Conservation (phyloP, 805 yeast species). For the Sugiyamaella valdiviana region DNA sequence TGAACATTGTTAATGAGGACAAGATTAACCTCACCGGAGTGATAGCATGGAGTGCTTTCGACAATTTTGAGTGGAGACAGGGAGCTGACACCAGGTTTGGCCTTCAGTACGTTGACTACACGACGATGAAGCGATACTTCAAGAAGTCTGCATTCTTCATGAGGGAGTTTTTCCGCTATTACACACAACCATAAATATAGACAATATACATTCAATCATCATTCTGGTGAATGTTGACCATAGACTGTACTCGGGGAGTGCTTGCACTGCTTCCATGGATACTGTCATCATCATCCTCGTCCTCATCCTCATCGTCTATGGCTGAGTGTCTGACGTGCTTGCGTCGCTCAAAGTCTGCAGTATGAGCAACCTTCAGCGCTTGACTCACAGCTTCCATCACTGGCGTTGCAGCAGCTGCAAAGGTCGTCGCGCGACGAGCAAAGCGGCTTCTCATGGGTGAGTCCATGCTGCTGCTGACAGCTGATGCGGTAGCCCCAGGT, state of each 20-base stretch:
- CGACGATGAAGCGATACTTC: slow-evolving; percentile 12
- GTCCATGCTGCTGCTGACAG: neutral
- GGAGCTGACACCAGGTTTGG: slow-evolving; percentile 21
- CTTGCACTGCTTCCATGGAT: neutral
- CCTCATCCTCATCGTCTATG: slow-evolving; percentile 29
- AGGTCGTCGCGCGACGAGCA: slow-evolving; percentile 9
- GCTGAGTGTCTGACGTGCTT: slow-evolving; percentile 9
- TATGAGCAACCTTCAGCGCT: slow-evolving; percentile 23
- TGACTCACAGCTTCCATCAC: slow-evolving; percentile 23
- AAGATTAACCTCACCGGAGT: slow-evolving; percentile 30
- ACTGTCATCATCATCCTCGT: slow-evolving; percentile 21
- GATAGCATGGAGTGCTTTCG: slow-evolving; percentile 33
- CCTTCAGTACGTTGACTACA: slow-evolving; percentile 19
- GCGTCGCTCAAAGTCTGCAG: slow-evolving; percentile 27
- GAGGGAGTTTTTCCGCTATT: slow-evolving; percentile 16
- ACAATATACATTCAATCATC: neutral
- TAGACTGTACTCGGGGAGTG: neutral
- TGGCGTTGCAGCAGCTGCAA: slow-evolving; percentile 22
- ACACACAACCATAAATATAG: slow-evolving; percentile 4
- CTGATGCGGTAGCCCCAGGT: neutral
- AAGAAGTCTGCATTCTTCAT: slow-evolving; percentile 21
- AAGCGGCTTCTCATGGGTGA: neutral
- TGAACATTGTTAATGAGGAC: slow-evolving; percentile 26
- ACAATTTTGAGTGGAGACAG: slow-evolving; percentile 34
- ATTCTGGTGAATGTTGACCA: slow-evolving; percentile 1